phyloP scores from a whole-genome alignment of 768 basidiomycete genomes.

The Pulveroboletus sp. region DNA sequence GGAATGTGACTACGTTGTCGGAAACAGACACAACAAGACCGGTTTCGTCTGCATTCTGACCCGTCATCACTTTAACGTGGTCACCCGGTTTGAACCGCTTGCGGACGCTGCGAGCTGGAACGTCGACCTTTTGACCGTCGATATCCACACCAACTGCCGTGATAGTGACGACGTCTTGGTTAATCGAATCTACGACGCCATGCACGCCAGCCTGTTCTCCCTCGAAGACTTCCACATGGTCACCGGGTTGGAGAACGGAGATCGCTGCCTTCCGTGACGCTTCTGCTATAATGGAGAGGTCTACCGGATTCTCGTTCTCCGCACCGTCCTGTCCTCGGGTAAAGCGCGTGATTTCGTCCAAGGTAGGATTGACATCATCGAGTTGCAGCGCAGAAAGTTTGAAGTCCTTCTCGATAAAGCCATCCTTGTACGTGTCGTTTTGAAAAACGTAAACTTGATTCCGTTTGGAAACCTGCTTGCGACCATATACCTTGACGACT shows the following conservation, averaged over 20 bases:
- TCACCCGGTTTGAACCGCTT: constrained; percentile 97
- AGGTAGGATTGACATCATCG: constrained; percentile 90
- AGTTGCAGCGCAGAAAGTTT: constrained; percentile 69
- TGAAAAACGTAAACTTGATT: constrained; percentile 81
- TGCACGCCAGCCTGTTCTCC: constrained; percentile 93
- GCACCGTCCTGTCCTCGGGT: constrained; percentile 69
- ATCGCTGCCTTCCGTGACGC: constrained; percentile 90
- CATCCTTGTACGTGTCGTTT: constrained; percentile 90
- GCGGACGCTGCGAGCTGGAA: constrained; percentile 83
- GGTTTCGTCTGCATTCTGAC: constrained; percentile 91
- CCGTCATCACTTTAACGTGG: constrained; percentile 97
- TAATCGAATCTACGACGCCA: constrained; percentile 88
- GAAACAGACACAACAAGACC: constrained; percentile 91
- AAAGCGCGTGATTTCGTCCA: constrained; percentile 96
- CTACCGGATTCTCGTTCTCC: constrained; percentile 65
- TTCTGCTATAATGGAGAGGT: constrained; percentile 88
- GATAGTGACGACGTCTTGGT: constrained; percentile 82
- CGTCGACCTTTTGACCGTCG: constrained; percentile 80
- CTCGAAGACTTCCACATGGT: constrained; percentile 95
- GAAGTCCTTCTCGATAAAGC: constrained; percentile 96
- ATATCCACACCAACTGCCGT: constrained; percentile 77
- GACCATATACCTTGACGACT: constrained; percentile 79
- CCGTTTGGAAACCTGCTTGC: constrained; percentile 70
- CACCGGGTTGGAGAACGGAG: constrained; percentile 92
- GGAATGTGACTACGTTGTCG: constrained; percentile 89